phyloP scores from a whole-genome alignment of 1,284 basidiomycete genomes.

The Mycosarcoma mackinlayi region DNA sequence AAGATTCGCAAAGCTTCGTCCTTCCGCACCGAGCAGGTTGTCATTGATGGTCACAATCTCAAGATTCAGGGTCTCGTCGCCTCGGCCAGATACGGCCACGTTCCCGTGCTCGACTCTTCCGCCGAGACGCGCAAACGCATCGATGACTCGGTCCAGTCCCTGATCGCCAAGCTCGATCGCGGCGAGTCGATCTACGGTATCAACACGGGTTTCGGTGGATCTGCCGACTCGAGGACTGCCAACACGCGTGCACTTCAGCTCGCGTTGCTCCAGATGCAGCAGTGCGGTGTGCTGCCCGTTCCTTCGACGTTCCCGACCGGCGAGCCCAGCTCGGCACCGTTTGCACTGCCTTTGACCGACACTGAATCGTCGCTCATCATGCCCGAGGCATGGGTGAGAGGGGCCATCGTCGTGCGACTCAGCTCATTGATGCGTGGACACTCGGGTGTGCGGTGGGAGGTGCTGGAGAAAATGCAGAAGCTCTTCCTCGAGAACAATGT shows the following conservation, averaged over 20 bases:
- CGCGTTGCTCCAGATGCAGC: conserved; percentile 61
- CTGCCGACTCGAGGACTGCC: conserved; percentile 58
- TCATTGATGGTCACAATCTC: conserved; percentile 55
- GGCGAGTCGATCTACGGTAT: conserved; percentile 60
- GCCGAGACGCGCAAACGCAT: conserved; percentile 49
- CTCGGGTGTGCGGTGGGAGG: conserved; percentile 83
- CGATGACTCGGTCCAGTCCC: conserved; percentile 52
- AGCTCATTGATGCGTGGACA: conserved; percentile 80
- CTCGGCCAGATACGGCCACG: conserved; percentile 50
- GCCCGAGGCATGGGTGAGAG: conserved; percentile 89
- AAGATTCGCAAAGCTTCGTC: conserved; percentile 47
- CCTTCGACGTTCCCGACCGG: conserved; percentile 49
- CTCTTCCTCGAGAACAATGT: conserved; percentile 77
- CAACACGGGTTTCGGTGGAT: conserved; percentile 63
- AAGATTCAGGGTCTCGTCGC: conserved; percentile 55
- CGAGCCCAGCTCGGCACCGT: conserved; percentile 47
- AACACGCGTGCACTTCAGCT: conserved; percentile 60
- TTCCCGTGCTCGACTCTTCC: conserved; percentile 51
- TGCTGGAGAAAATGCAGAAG: conserved; percentile 81
- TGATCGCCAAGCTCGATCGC: conserved; percentile 53
- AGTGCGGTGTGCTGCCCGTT: conserved; percentile 59
- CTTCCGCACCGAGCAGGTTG: conserved; percentile 45
- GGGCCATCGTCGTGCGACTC: conserved; percentile 84
- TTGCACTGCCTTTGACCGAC: conserved; percentile 46
- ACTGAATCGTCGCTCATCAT: conserved; percentile 45